Conservation (phyloP, 148 eudicot species). For the Arbutus unedo region DNA sequence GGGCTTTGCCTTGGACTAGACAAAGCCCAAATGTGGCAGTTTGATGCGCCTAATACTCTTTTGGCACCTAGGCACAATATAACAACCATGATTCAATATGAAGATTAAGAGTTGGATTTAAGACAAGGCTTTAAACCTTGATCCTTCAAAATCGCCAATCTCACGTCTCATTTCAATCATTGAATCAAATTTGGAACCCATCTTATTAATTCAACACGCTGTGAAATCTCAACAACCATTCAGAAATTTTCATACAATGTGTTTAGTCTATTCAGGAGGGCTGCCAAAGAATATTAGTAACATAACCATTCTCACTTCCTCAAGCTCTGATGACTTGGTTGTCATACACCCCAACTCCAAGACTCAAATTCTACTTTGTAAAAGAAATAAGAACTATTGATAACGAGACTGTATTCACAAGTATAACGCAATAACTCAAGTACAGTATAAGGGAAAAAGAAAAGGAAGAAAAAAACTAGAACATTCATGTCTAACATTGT, state of each 20-base stretch:
- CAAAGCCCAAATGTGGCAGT: neutral
- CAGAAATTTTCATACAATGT: neutral
- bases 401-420: too few species aligned
- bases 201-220: neutral
- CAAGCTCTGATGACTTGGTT: too few species aligned
- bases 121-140: neutral
- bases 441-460: neutral
- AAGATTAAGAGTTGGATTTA: neutral
- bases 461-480: neutral
- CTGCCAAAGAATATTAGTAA: neutral
- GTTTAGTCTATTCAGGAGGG: neutral
- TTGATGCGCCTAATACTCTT: neutral
- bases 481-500: neutral
- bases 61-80: neutral
- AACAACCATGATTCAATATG: too few species aligned
- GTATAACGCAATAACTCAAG: neutral
- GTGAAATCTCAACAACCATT: too few species aligned
- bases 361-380: too few species aligned
- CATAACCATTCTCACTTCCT: neutral
- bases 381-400: too few species aligned
- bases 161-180: neutral
- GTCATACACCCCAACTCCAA: too few species aligned
- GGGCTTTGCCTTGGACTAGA: neutral
- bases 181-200: neutral
- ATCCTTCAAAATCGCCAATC: neutral